These are phyloP conservation scores for Vitis vinifera DNA, from an alignment of 164 flowering plant species.

Conservation along the genomic window ASM3070453v1 NC_081822.1:896501-897000, in stretches of 20 bases:
- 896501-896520: too few relatives aligned
- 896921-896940: background rate
- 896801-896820: slow-evolving; percentile 85
- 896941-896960: background rate
- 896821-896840: slow-evolving; percentile 79
- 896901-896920: background rate
- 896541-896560: too few relatives aligned
- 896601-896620: too few relatives aligned
- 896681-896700: background rate
- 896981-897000: slow-evolving; percentile 47
- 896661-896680: too few relatives aligned
- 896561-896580: too few relatives aligned
- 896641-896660: too few relatives aligned
- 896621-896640: too few relatives aligned
- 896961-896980: background rate
- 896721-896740: background rate
- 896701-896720: background rate
- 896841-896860: slow-evolving; percentile 65
- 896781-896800: slow-evolving; percentile 50
- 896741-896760: background rate
- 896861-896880: slow-evolving; percentile 82
- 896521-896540: too few relatives aligned
- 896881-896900: slow-evolving; percentile 58
- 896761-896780: slow-evolving; percentile 6
- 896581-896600: too few relatives aligned